These are phyloP conservation scores for Starmera stellimalicola DNA, from an alignment of 1,139 yeast genomes.

Conservation along the genomic window DNA sequence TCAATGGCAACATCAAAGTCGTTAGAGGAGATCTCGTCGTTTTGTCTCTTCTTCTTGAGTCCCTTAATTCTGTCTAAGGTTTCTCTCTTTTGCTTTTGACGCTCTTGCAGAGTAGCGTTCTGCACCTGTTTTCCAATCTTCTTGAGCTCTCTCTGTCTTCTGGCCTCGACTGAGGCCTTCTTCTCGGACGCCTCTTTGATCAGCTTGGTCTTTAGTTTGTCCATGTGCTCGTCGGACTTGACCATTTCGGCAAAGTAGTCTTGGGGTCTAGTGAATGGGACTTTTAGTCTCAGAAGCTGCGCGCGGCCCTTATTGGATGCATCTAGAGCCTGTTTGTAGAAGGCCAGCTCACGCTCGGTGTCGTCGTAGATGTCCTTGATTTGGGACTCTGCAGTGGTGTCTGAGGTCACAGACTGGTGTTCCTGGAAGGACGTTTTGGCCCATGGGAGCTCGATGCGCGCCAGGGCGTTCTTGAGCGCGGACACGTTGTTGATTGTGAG, in stretches of 20 bases:
- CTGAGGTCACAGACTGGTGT: constrained; percentile 66
- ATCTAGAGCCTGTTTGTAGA: constrained; percentile 85
- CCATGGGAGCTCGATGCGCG: constrained; percentile 69
- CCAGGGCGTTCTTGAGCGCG: constrained; percentile 59
- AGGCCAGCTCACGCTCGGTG: constrained; percentile 76
- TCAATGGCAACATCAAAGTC: constrained; percentile 72
- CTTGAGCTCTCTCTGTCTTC: constrained; percentile 89
- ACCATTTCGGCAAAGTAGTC: constrained; percentile 99
- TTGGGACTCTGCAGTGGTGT: constrained; percentile 46
- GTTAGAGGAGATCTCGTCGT: constrained; percentile 56
- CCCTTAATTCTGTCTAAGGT: constrained; percentile 85
- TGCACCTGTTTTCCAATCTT: constrained; percentile 98
- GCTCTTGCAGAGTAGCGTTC: constrained; percentile 84
- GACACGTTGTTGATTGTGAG: constrained; percentile 68
- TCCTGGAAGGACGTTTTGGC: constrained; percentile 65
- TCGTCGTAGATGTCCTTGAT: constrained; percentile 93
- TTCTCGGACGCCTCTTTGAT: constrained; percentile 81
- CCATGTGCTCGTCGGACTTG: constrained; percentile 97
- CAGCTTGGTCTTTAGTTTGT: constrained; percentile 73
- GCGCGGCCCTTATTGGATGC: constrained; percentile 73
- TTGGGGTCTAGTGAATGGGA: constrained; percentile 86
- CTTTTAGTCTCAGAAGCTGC: constrained; percentile 52
- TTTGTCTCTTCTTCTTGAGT: constrained; percentile 78
- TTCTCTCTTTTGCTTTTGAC: constrained; percentile 90
- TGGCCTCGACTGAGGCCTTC: constrained; percentile 90